These are phyloP conservation scores for Pyrenochaeta sp. DNA, from an alignment of 2,329 filamentous ascomycete species.

Conservation along the genomic window DNA sequence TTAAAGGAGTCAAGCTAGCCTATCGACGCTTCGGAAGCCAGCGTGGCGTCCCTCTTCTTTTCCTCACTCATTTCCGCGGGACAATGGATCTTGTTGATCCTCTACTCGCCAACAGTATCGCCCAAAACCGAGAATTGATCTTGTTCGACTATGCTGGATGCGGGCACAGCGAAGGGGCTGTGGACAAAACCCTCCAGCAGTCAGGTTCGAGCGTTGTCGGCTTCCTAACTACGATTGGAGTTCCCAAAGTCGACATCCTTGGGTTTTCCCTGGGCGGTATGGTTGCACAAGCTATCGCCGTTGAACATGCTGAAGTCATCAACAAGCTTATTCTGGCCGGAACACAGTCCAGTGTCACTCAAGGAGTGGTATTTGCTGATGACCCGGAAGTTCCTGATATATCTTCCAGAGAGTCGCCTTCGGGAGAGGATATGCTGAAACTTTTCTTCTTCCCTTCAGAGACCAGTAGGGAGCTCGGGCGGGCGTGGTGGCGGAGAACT, in stretches of 20 bases:
- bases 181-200: conserved; percentile 49
- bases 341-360: conserved; percentile 46
- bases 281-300: conserved; percentile 56
- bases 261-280: conserved; percentile 62
- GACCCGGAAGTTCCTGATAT: no score
- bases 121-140: conserved; percentile 52
- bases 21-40: conserved; percentile 25
- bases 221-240: conserved; percentile 36
- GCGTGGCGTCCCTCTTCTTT: conserved; percentile 20
- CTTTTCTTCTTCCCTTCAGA: conserved; percentile 18
- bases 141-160: conserved; percentile 60
- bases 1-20: conserved; percentile 21
- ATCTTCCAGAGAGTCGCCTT: no score
- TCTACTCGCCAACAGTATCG: conserved; percentile 54
- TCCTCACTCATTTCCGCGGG: conserved; percentile 30
- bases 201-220: conserved; percentile 39
- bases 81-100: conserved; percentile 36
- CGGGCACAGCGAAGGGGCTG: conserved; percentile 54
- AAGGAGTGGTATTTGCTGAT: conserved; percentile 27
- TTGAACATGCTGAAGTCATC: conserved; percentile 46
- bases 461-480: conserved; percentile 8
- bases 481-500: conserved; percentile 7
- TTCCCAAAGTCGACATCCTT: conserved; percentile 54
- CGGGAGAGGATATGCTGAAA: conserved; percentile 1
- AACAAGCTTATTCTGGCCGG: conserved; percentile 56